Percentiles rank a stretch among this genome's conserved stretches.
phyloP scores from a whole-genome alignment of 148 eudicot species.

The Persicaria tinctoria region DNA sequence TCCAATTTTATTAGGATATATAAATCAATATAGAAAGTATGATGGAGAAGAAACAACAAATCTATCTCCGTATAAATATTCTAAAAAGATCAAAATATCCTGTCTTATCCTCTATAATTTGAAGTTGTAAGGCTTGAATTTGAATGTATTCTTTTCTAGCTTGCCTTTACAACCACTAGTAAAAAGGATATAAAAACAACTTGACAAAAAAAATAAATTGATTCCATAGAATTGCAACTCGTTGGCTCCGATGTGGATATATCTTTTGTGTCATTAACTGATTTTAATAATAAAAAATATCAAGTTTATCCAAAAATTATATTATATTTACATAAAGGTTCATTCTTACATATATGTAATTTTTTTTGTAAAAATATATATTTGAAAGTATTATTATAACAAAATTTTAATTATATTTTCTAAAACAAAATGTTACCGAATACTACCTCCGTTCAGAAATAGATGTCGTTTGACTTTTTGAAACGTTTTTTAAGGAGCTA shows the following conservation, averaged over 20 bases:
- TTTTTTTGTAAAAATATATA: too few relatives aligned
- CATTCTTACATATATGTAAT: too few relatives aligned
- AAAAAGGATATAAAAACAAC: not conserved
- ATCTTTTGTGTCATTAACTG: too few relatives aligned
- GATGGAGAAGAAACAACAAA: not conserved
- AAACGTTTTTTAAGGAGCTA: too few relatives aligned
- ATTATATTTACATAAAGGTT: too few relatives aligned
- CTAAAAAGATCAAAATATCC: slow-evolving; percentile 9
- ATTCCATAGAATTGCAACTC: not conserved
- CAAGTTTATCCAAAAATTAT: too few relatives aligned
- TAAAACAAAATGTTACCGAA: too few relatives aligned
- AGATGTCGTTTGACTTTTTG: too few relatives aligned
- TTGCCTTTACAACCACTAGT: slow-evolving; percentile 3
- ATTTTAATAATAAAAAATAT: too few relatives aligned
- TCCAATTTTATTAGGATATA: not conserved
- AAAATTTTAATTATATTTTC: too few relatives aligned
- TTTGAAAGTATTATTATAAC: too few relatives aligned
- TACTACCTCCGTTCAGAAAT: too few relatives aligned
- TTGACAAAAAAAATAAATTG: not conserved
- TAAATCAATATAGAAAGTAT: not conserved
- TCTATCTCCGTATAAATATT: not conserved
- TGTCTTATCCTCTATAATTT: slow-evolving; percentile 8
- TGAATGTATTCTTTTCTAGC: not conserved
- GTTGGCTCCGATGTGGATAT: not conserved
- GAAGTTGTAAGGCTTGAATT: slow-evolving; percentile 1